Evolutionary conservation across 495 filamentous ascomycete species (phyloP), one percentile per base, ranked within the genome.

Genomic region (Neurospora sp.): DNA sequence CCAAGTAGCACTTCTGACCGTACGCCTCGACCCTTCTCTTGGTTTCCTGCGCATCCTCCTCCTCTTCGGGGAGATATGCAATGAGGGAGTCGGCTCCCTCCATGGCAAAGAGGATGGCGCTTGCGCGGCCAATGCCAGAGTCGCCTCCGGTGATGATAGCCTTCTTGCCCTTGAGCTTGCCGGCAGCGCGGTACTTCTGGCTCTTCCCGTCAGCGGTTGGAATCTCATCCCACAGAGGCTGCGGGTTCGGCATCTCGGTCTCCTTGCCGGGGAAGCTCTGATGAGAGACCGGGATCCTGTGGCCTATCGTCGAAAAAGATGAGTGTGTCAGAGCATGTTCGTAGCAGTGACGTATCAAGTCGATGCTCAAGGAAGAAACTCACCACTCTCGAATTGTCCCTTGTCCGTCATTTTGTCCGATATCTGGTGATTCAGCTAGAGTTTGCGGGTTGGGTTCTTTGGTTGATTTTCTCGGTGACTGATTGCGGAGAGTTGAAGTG

Each of bases 91-190:
- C 88, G 14, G 93, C 92, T 5, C 93, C 93, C 80, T 96, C 93
- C 88, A 94, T 91, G 22, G 93, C 92, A 72, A 90, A 95, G 0
- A 96, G 84, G 18, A 95, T 89, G 0, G 93, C 91, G 18, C 91
- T 88, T 0, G 93, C 90, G 9, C 92, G 90, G 18, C 93, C 92
- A 76, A 96, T 96, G 18, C 93, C 92, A 7, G 88, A 91, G 78
- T 96, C 93, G 16, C 93, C 93, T 18, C 93, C 92, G 2, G 92
- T 94, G 75, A 96, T 96, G 41, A 96, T 81, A 31, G 92, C 92
- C 31, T 89, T 91, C 80, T 91, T 92, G 73, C 88, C 91, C 72
- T 84, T 76, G 2, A 96, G 86, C 82, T 97, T 97, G 44, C 89
- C 90, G 12, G 93, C 91, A 14, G 93, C 88, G 80, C 89, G 90